phyloP scores from a whole-genome alignment of 345 rosid species.

The Excoecaria cochinchinensis region DNA sequence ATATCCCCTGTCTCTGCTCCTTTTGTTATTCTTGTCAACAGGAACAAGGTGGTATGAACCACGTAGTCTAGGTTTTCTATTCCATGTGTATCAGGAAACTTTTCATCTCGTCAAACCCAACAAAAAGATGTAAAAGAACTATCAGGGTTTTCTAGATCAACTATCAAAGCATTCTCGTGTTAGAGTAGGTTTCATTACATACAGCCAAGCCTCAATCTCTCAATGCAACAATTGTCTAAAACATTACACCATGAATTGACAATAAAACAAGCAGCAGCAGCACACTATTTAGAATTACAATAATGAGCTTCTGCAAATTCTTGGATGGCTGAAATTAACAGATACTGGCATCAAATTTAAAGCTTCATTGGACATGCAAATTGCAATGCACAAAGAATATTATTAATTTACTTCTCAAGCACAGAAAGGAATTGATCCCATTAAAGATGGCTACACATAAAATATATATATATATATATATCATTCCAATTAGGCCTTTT shows the following conservation, averaged over 20 bases:
- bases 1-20: background rate
- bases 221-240: constrained; percentile 1
- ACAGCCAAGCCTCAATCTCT: background rate
- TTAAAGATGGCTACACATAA: background rate
- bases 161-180: background rate
- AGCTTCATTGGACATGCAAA: background rate
- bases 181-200: constrained; percentile 1
- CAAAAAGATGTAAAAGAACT: background rate
- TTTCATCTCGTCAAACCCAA: background rate
- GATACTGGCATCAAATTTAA: background rate
- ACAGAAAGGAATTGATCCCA: constrained; percentile 2
- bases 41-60: background rate
- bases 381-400: background rate
- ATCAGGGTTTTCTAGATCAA: background rate
- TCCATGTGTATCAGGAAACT: background rate
- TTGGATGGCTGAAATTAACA: background rate
- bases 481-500: constrained; percentile 6
- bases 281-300: background rate
- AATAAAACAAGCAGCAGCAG: background rate
- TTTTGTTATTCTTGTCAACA: background rate
- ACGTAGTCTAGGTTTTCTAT: background rate
- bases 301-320: background rate
- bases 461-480: background rate
- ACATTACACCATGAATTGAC: background rate
- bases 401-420: constrained; percentile 2